Evolutionary conservation across 129 eudicot genomes (phyloP), one percentile per base, ranked within the genome.

Genomic region (Arctium minus): DNA sequence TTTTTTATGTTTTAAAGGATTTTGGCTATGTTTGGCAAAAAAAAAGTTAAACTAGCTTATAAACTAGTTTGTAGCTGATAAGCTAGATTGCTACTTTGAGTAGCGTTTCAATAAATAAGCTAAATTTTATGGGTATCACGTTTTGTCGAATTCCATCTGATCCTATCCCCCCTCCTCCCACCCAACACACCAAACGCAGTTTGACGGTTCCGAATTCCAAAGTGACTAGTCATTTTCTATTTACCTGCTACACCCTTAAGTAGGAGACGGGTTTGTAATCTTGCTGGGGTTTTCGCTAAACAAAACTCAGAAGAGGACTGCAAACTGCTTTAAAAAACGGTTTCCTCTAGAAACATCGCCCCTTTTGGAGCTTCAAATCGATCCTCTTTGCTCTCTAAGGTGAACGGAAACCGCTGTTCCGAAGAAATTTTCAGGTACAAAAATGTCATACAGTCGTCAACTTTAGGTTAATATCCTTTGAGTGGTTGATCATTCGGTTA

Each of bases 141-240:
- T 60, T 60, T 60, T 60, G 68, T 60, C 68, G 8, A 60, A 60
- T n/a, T 60, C 68, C 68, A 56, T 56, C 8, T 17, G 2, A 60
- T 60, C 29, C 68, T 60, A 17, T 67, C 27, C 27, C 27, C 27
- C 27, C 27, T 22, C 27, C 27, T 0, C 27, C 27, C 27, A 22
- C 27, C 27, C 27, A 22, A 22, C 12, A 46, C 11, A 8, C 56
- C 22, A 67, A 6, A 67, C 71, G 5, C 35, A 67, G 35, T 18
- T 67, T 67, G 32, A 67, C 33, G 33, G 35, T 67, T 67, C 81
- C 73, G 35, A 39, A 79, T 22, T 70, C 76, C 77, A 73, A 72
- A 72, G 38, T 15, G 79, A 81, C 73, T 72, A 56, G 84, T 81
- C 84, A 53, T 81, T 81, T 35, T 81, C 84, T 35, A 12, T 35